Evolutionary conservation across 129 eudicot genomes (phyloP).

Genomic region (Helichrysum umbraculigerum): DNA sequence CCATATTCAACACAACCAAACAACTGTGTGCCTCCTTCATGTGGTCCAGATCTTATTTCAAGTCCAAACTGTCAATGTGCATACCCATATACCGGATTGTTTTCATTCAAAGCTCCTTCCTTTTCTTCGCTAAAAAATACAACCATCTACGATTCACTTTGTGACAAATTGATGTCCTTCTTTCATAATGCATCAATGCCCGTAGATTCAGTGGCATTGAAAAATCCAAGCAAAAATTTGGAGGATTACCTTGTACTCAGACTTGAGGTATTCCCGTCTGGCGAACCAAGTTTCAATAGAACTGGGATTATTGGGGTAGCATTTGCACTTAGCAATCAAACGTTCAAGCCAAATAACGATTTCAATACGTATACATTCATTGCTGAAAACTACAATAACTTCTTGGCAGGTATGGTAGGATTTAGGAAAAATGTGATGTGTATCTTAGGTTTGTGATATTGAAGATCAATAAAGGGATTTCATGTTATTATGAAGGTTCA

Average conservation of each 20-base stretch:
- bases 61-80: constrained; percentile 71
- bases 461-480: neutral
- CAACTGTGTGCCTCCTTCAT: constrained; percentile 43
- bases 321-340: constrained; percentile 52
- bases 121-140: constrained; percentile 52
- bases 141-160: constrained; percentile 35
- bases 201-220: constrained; percentile 57
- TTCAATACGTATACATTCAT: constrained; percentile 55
- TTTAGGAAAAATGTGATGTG: too few relatives aligned
- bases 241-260: constrained; percentile 44
- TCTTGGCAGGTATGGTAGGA: constrained; percentile 37
- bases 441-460: too few relatives aligned
- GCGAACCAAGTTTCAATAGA: constrained; percentile 46
- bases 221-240: constrained; percentile 34
- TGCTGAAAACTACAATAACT: constrained; percentile 38
- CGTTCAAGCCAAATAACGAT: constrained; percentile 39
- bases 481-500: constrained; percentile 15
- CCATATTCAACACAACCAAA: constrained; percentile 45
- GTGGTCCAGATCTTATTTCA: constrained; percentile 38
- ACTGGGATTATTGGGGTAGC: constrained; percentile 46
- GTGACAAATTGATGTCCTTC: constrained; percentile 29
- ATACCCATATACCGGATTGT: constrained; percentile 57
- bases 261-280: constrained; percentile 58
- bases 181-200: constrained; percentile 34
- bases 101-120: constrained; percentile 63